Percentiles rank a stretch among this genome's conserved stretches.
Conservation (phyloP, 345 rosid genomes). For the Eucalyptus grandis region DNA sequence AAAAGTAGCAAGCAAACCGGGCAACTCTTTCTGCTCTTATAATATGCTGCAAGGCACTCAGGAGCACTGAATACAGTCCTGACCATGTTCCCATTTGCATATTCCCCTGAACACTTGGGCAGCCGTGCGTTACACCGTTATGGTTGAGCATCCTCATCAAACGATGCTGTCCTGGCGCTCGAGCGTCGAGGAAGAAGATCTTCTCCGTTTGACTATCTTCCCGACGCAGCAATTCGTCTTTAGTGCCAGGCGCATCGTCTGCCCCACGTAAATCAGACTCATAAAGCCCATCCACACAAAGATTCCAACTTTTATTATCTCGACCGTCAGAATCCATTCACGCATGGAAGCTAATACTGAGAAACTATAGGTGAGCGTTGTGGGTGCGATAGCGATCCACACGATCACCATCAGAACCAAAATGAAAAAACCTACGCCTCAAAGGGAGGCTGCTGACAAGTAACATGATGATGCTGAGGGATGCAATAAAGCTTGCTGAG, state of each 20-base stretch:
- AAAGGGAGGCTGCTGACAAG: not conserved
- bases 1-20: not conserved
- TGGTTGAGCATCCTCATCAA: not conserved
- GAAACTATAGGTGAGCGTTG: not conserved
- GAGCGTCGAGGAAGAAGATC: not conserved
- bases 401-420: not conserved
- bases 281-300: not conserved
- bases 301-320: too few species aligned
- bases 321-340: too few species aligned
- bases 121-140: not conserved
- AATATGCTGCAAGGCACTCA: not conserved
- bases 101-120: not conserved
- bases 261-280: not conserved
- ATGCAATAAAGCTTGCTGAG: not conserved
- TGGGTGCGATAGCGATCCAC: accelerated
- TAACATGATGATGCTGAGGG: not conserved
- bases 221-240: not conserved
- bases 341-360: not conserved
- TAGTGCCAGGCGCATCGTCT: not conserved
- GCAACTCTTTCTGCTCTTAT: not conserved
- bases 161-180: not conserved
- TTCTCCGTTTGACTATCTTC: not conserved
- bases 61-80: not conserved
- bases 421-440: not conserved
- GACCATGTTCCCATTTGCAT: not conserved